Conservation (phyloP, 192 early-diverging fungal genomes). For the Kickxella alabastrina region DNA sequence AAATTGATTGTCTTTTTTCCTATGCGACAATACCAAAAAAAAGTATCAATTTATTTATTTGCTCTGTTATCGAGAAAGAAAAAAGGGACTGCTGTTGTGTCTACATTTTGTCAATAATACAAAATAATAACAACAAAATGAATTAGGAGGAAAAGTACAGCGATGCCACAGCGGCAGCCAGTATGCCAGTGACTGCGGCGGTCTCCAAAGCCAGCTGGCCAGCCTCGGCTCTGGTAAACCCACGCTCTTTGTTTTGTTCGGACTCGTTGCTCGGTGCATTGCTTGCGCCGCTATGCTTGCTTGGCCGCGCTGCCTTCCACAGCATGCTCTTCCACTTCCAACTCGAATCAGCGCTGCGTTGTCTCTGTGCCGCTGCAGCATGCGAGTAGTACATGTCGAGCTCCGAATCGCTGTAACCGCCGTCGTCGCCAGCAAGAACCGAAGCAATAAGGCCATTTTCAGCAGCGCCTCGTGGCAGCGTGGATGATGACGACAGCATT, state of each 20-base stretch:
- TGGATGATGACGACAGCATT: neutral
- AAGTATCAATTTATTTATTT: too few species aligned
- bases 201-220: constrained; percentile 21
- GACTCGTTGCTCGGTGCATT: neutral
- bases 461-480: neutral
- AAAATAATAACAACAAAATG: too few species aligned
- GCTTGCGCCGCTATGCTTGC: neutral
- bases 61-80: too few species aligned
- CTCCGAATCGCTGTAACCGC: constrained; percentile 35
- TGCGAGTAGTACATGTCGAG: constrained; percentile 47
- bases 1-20: neutral
- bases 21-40: too few species aligned
- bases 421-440: constrained; percentile 2
- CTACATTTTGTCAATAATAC: too few species aligned
- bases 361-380: neutral
- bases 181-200: constrained; percentile 10
- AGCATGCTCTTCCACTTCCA: constrained; percentile 16
- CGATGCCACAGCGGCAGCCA: constrained; percentile 7
- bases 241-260: neutral
- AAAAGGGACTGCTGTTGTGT: too few species aligned
- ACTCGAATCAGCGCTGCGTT: neutral
- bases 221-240: constrained; percentile 18
- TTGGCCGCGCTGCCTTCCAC: constrained; percentile 9
- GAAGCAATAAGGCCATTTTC: neutral
- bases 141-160: constrained; percentile 1